A percentile compares a stretch with the other conserved stretches of the same genome.
Evolutionary conservation across 805 yeast species (phyloP).

Genomic region (Ogataea chonburiensis): DNA sequence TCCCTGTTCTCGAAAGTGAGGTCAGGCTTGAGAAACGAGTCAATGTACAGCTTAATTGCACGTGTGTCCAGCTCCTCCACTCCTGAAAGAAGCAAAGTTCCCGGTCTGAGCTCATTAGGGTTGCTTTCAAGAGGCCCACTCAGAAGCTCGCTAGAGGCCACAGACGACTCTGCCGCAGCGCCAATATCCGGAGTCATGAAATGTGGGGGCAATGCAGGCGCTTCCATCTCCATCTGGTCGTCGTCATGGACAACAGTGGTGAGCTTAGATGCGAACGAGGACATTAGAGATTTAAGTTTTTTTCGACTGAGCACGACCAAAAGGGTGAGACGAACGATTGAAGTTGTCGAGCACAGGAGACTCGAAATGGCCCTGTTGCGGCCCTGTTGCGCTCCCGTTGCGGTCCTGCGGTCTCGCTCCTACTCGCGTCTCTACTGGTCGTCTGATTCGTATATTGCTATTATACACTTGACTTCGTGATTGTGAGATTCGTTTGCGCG

Average conservation of each 20-base stretch:
- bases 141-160: slow-evolving; percentile 1
- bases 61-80: slow-evolving; percentile 63
- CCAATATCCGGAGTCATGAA: slow-evolving; percentile 11
- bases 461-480: too few relatives aligned
- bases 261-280: slow-evolving; percentile 20
- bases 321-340: too few relatives aligned
- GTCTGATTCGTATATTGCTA: too few relatives aligned
- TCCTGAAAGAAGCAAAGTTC: slow-evolving; percentile 52
- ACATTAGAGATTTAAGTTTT: slow-evolving; percentile 14
- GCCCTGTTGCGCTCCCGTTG: too few relatives aligned
- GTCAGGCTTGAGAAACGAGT: slow-evolving; percentile 40
- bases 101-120: slow-evolving; percentile 39
- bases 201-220: slow-evolving; percentile 27
- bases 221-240: slow-evolving; percentile 23
- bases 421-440: too few relatives aligned
- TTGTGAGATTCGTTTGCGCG: too few relatives aligned
- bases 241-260: slow-evolving; percentile 24
- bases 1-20: slow-evolving; percentile 30
- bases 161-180: slow-evolving; percentile 1
- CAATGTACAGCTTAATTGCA: slow-evolving; percentile 57
- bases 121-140: slow-evolving; percentile 14
- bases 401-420: too few relatives aligned
- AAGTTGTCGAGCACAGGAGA: too few relatives aligned
- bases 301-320: slow-evolving; percentile 6
- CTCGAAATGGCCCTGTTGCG: too few relatives aligned